Conservation (phyloP, 768 basidiomycete genomes). For the Amanita fuliginea region DNA sequence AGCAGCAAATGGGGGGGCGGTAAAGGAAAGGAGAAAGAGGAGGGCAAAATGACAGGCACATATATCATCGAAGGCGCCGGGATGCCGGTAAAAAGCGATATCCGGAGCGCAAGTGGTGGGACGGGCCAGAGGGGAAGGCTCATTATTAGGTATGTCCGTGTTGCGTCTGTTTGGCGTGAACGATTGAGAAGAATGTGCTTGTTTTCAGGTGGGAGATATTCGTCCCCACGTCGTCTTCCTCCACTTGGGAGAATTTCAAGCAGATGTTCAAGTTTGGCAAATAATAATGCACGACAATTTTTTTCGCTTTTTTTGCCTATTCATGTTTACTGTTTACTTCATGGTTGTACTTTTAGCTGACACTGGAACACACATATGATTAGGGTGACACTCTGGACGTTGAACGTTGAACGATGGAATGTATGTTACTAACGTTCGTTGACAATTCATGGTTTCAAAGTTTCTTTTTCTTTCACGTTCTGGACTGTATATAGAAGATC, state of each 20-base stretch:
- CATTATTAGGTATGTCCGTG: conserved; percentile 15
- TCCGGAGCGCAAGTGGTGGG: not conserved
- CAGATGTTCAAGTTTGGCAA: conserved; percentile 12
- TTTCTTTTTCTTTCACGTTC: too few relatives aligned
- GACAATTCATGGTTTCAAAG: not conserved
- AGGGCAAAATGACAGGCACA: conserved; percentile 32
- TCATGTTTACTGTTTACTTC: not conserved
- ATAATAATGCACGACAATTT: not conserved
- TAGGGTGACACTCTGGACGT: not conserved
- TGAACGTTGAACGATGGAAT: not conserved
- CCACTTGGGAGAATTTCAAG: conserved; percentile 12
- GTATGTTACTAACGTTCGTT: not conserved
- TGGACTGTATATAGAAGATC: not conserved
- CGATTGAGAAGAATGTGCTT: not conserved
- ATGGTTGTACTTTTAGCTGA: not conserved
- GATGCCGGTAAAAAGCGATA: conserved; percentile 1
- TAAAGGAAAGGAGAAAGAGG: conserved; percentile 26
- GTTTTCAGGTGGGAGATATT: conserved; percentile 19
- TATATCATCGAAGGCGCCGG: conserved; percentile 13
- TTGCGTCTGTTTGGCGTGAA: not conserved
- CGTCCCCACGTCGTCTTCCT: conserved; percentile 12
- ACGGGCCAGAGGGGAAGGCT: conserved; percentile 13
- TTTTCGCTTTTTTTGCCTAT: not conserved
- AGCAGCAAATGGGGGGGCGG: conserved; percentile 6
- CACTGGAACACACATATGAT: not conserved